Conservation (phyloP, 208 protist genomes). For the Trypanosoma platydactyli region DNA sequence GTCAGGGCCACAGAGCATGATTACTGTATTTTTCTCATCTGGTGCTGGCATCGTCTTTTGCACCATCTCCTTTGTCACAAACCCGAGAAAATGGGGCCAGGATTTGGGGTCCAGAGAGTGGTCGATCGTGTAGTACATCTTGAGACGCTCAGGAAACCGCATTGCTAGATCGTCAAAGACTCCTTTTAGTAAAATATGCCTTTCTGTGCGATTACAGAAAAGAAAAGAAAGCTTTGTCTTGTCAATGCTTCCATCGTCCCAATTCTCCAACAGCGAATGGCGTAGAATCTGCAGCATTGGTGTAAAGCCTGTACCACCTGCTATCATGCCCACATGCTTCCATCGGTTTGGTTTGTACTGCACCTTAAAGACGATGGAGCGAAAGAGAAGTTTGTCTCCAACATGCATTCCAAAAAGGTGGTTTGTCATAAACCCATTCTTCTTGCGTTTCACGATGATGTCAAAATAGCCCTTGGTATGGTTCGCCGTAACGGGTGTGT, state of each 20-base stretch:
- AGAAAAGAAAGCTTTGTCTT: slow-evolving; percentile 89
- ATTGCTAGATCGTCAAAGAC: slow-evolving; percentile 84
- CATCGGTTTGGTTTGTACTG: slow-evolving; percentile 85
- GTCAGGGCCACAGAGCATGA: slow-evolving; percentile 90
- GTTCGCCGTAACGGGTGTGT: slow-evolving; percentile 89
- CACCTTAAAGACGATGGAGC: slow-evolving; percentile 80
- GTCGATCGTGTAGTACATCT: slow-evolving; percentile 92
- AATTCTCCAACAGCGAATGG: slow-evolving; percentile 62
- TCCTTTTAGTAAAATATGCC: slow-evolving; percentile 89
- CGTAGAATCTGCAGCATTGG: slow-evolving; percentile 93
- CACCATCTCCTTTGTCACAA: slow-evolving; percentile 81
- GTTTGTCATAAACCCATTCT: slow-evolving; percentile 76
- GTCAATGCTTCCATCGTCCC: slow-evolving; percentile 71
- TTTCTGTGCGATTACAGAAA: slow-evolving; percentile 92
- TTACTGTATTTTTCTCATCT: slow-evolving; percentile 74
- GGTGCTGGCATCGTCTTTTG: slow-evolving; percentile 74
- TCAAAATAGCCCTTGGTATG: slow-evolving; percentile 89
- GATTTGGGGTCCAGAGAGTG: slow-evolving; percentile 62
- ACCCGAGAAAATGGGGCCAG: slow-evolving; percentile 86
- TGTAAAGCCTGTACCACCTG: slow-evolving; percentile 93
- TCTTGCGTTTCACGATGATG: slow-evolving; percentile 85
- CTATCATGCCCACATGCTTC: slow-evolving; percentile 92
- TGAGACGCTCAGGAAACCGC: slow-evolving; percentile 70
- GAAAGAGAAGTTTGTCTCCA: slow-evolving; percentile 83
- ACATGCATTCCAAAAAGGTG: slow-evolving; percentile 89